A percentile compares a stretch with the other conserved stretches of the same genome.
phyloP scores from a whole-genome alignment of 305 asterid species.

The Striga hermonthica region DNA sequence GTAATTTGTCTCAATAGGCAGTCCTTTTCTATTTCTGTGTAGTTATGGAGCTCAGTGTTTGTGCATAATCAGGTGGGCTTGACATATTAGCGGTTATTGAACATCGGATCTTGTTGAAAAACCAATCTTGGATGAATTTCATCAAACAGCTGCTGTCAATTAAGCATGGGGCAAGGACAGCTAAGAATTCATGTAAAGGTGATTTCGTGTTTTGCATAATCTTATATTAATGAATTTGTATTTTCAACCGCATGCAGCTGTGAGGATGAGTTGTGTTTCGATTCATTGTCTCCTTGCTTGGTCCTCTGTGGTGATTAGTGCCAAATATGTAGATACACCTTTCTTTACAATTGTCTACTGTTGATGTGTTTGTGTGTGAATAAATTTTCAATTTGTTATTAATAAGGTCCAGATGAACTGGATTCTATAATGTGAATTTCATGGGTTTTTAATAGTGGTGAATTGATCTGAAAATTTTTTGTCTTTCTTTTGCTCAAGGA shows the following conservation, averaged over 20 bases:
- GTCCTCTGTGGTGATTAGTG: too few relatives aligned
- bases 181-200: conserved; percentile 47
- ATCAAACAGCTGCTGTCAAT: conserved; percentile 46
- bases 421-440: conserved; percentile 4
- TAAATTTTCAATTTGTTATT: not conserved
- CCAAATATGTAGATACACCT: too few relatives aligned
- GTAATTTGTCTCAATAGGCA: too few relatives aligned
- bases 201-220: conserved; percentile 11
- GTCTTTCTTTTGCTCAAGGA: conserved; percentile 2
- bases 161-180: conserved; percentile 36
- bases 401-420: not conserved
- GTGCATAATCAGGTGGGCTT: conserved; percentile 20
- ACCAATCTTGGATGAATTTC: conserved; percentile 44
- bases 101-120: conserved; percentile 28
- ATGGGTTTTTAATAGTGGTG: conserved; percentile 10
- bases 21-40: not conserved
- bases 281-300: not conserved
- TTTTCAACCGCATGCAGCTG: conserved; percentile 2
- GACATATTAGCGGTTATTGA: conserved; percentile 14
- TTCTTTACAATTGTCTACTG: too few relatives aligned
- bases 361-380: conserved; percentile 8
- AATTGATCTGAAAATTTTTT: not conserved
- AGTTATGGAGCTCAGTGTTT: not conserved
- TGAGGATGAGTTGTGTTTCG: not conserved
- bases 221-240: conserved; percentile 3